Base-by-base conservation (phyloP, 1,284 basidiomycete genomes). In the Volvariella volvacea region DNA sequence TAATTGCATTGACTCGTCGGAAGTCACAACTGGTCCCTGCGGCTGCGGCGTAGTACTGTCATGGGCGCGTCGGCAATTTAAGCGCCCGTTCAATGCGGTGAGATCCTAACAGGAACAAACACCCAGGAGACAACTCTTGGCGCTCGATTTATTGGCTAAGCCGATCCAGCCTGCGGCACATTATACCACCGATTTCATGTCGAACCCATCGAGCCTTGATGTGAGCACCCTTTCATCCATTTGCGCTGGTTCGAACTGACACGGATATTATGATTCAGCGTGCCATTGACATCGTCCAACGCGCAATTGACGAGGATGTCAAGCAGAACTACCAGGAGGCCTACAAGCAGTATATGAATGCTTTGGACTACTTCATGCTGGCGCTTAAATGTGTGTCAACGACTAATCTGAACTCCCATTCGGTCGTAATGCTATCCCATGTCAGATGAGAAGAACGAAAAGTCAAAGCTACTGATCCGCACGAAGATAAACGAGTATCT, bases 291-390 rank as follows among this genome's bases (percentile, higher is more conserved):
- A 83, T 97, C 51, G 93, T 98, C 37, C 90, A 95, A 67, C 80
- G 83, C 55, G 95, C 95, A 44, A 97, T 98, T 62, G 93, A 97
- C 54, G 89, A 92, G 55, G 95, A 99, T 70, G 77, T 80, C 53
- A 93, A 93, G 63, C 87, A 91, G 65, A 92, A 97, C 67, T 99
- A 97, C 67, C 70, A 80, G 37, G 92, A 95, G 60, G 93, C 94
- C 15, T 95, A 92, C 78, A 94, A 91, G 70, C 82, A 85, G 54
- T 93, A 92, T 65, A 88, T 90, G 70, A 96, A 98, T 74, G 80
- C 92, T 2, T 77, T 99, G 48, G 95, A 99, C 63, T 99, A 96
- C 67, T 99, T 99, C 65, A 93, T 98, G 88, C 87, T 98, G n/a
- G 76, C 78, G 7, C 60, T 77, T 52, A 79, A 78, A 58, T 80